Percentiles rank a stretch among this genome's conserved stretches.
Evolutionary conservation across 352 stramenopile species (phyloP).

Genomic region (Aphanomyces euteiches): DNA sequence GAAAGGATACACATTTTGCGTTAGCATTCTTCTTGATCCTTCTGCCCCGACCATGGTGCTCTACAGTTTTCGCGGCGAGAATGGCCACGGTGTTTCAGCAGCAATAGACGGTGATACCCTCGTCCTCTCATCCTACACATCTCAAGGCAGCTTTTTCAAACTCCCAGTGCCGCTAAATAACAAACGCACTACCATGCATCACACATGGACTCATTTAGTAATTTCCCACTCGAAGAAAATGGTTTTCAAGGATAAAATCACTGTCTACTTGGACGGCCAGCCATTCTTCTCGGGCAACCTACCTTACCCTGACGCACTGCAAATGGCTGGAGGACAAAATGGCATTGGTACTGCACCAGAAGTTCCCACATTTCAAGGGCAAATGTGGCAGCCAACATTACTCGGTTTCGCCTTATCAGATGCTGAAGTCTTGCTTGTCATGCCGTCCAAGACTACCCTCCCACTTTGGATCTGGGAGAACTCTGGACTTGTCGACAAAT

Average conservation of each 20-base stretch:
- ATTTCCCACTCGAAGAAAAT: conserved; percentile 85
- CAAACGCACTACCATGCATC: conserved; percentile 48
- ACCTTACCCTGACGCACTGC: conserved; percentile 63
- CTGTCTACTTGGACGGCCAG: conserved; percentile 61
- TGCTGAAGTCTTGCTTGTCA: conserved; percentile 50
- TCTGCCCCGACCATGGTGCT: conserved; percentile 38
- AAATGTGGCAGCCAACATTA: conserved; percentile 72
- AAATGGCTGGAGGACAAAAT: conserved; percentile 66
- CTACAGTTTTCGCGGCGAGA: conserved; percentile 73
- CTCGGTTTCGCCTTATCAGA: conserved; percentile 64
- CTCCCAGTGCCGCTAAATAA: conserved; percentile 56
- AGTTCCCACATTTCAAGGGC: conserved; percentile 46
- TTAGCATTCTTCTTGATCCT: conserved; percentile 51
- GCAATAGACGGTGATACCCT: conserved; percentile 52
- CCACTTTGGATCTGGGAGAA: conserved; percentile 60
- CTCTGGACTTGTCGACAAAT: conserved; percentile 57
- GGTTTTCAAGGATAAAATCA: conserved; percentile 85
- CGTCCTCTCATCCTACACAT: conserved; percentile 51
- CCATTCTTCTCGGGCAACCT: conserved; percentile 60
- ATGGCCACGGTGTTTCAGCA: conserved; percentile 65
- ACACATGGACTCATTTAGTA: conserved; percentile 64
- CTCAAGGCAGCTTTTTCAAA: conserved; percentile 46
- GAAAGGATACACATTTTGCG: conserved; percentile 70
- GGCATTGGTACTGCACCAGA: conserved; percentile 52
- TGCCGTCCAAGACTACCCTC: conserved; percentile 28